Percentiles rank a stretch among this genome's conserved stretches.
Evolutionary conservation across 2,329 filamentous ascomycete genomes (phyloP).

Genomic region (Cytospora paraplurivora): DNA sequence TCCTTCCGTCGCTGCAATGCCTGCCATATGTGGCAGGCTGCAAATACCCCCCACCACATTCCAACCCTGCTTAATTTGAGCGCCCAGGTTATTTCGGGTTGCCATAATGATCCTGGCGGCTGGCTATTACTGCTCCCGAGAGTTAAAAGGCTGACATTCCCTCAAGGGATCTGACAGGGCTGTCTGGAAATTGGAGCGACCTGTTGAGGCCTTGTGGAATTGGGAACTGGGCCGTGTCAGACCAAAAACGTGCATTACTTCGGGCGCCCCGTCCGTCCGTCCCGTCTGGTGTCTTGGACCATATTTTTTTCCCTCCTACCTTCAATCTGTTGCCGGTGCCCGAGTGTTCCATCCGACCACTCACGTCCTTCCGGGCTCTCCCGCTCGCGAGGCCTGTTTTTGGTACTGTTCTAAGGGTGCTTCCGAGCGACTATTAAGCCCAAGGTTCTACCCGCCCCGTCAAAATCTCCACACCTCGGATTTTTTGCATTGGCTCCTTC

Average conservation of each 20-base stretch:
- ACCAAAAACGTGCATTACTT: neutral
- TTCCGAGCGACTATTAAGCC: constrained; percentile 14
- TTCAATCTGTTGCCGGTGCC: constrained; percentile 1
- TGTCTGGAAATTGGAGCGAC: constrained; percentile 13
- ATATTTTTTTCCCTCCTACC: neutral
- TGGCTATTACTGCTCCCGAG: neutral
- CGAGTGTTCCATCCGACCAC: constrained; percentile 4
- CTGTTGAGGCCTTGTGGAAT: too few relatives aligned
- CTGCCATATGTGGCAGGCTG: constrained; percentile 14
- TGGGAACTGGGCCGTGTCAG: neutral
- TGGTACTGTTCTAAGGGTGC: constrained; percentile 12
- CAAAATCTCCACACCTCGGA: constrained; percentile 25
- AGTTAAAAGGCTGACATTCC: constrained; percentile 18
- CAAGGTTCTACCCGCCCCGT: constrained; percentile 26
- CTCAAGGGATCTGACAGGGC: constrained; percentile 9
- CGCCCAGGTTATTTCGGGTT: constrained; percentile 6
- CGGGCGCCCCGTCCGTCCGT: constrained; percentile 1
- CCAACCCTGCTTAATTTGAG: neutral
- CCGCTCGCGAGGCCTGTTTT: constrained; percentile 4
- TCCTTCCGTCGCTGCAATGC: neutral
- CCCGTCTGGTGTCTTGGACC: neutral
- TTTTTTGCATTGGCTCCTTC: constrained; percentile 22
- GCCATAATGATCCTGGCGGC: constrained; percentile 11
- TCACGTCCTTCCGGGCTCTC: constrained; percentile 23
- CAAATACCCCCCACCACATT: constrained; percentile 10